Base-by-base conservation (phyloP, 169 alveolate genomes). In the Plasmodium vivax region DNA sequence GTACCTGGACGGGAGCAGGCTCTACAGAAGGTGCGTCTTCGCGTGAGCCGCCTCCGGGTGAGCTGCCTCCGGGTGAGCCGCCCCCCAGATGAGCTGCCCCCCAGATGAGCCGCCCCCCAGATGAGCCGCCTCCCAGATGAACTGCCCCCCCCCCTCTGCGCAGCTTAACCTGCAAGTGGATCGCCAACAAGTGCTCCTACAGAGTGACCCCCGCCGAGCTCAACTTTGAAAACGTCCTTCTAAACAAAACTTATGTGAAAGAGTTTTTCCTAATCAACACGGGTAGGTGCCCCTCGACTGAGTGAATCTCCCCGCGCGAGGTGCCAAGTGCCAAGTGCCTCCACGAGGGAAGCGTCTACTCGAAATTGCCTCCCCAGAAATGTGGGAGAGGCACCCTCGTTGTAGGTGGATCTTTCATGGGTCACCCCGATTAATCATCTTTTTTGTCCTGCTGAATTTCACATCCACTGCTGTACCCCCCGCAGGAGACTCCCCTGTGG, bases 201-300 rank as follows among this genome's bases (percentile, higher is more conserved):
- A 90, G 51, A 90, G 43, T 58, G 9, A 80, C 62, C 41, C 36
- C 74, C 47, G 19, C 51, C 23, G 91, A 90, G 43, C 81, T 90
- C 16, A 79, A 90, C 41, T 80, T 90, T 80, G 94, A 90, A 14
- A 36, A 90, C 36, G 38, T 90, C 27, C 83, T 90, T 51, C 51
- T 90, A 90, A 90, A 80, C 58, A 77, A 27, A 54, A 79, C 62
- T 27, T 90, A 90, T 80, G 38, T 30, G 45, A 90, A 80, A 14
- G 77, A 81, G 23, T 80, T 90, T 90, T 90, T 38, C 58, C 9
- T 90, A 81, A 90, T 43, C 32, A 90, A 80, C 32, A 79, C 94
- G 82, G 83, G 94, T 90, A 90, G 34, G 34, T 27, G 14, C 32
- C 43, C 6, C 9, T 8, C 23, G 6, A 38, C 8, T 38, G 45